Percentiles rank a stretch among this genome's conserved stretches.
phyloP scores from a whole-genome alignment of 2,329 filamentous ascomycete species.

The Calycina herbarum region DNA sequence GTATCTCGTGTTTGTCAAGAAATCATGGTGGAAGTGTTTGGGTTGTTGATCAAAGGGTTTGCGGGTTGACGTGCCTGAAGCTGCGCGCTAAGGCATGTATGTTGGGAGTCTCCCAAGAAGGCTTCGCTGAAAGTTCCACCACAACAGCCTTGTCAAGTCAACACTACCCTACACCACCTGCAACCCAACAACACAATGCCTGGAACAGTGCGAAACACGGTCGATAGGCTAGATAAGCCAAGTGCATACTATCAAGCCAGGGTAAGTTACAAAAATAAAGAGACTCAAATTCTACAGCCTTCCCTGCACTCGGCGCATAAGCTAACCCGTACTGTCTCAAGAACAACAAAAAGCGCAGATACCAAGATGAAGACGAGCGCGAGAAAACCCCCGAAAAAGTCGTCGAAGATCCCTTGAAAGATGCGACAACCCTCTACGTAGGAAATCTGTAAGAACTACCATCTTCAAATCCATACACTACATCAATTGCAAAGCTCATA shows the following conservation, averaged over 20 bases:
- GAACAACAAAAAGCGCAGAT: conserved; percentile 55
- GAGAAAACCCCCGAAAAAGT: conserved; percentile 52
- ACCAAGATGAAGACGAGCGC: conserved; percentile 58
- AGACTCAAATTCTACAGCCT: conserved; percentile 10
- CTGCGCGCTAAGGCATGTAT: conserved; percentile 27
- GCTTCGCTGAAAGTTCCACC: conserved; percentile 14
- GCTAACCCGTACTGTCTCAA: conserved; percentile 37
- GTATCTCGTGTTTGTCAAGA: conserved; percentile 14
- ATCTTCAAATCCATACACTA: neutral
- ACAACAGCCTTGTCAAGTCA: conserved; percentile 10
- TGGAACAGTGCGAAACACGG: conserved; percentile 59
- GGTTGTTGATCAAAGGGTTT: conserved; percentile 25
- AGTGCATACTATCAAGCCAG: conserved; percentile 89
- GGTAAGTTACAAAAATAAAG: conserved; percentile 50
- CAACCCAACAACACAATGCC: conserved; percentile 34
- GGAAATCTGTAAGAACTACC: conserved; percentile 75
- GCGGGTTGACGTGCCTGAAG: conserved; percentile 21
- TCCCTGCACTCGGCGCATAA: conserved; percentile 17
- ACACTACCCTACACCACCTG: conserved; percentile 6
- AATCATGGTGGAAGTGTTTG: conserved; percentile 16
- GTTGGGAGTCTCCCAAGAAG: conserved; percentile 11
- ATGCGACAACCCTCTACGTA: conserved; percentile 94
- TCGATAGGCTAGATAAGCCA: conserved; percentile 89
- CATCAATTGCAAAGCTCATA: conserved; percentile 15
- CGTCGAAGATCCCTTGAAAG: conserved; percentile 72